phyloP scores from a whole-genome alignment of 306 rosid species.

The Potentilla sterilis region DNA sequence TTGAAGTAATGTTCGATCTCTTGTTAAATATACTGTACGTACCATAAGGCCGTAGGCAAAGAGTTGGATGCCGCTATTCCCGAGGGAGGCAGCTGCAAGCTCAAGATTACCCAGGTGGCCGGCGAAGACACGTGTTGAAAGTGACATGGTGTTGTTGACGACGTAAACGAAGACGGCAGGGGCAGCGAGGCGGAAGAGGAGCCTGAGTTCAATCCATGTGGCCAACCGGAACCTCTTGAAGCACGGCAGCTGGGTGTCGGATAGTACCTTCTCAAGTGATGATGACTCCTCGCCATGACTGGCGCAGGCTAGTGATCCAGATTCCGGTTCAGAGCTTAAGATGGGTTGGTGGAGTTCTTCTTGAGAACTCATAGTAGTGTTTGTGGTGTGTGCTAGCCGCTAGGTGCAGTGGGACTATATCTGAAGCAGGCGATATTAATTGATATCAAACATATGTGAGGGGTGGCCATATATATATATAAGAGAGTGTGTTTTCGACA shows the following conservation, averaged over 20 bases:
- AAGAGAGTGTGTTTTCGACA: no score
- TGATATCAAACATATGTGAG: background rate
- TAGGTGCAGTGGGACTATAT: background rate
- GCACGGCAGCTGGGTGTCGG: conserved; percentile 32
- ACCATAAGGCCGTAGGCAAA: conserved; percentile 81
- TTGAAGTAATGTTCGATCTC: background rate
- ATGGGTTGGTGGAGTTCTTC: conserved; percentile 25
- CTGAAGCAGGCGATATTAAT: background rate
- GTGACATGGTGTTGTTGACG: conserved; percentile 61
- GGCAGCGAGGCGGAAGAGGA: conserved; percentile 54
- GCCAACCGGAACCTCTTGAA: conserved; percentile 38
- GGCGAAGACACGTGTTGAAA: conserved; percentile 53
- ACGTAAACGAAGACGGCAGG: conserved; percentile 68
- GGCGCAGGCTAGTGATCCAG: background rate
- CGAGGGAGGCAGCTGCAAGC: conserved; percentile 77
- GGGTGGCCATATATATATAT: no score
- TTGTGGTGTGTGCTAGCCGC: background rate
- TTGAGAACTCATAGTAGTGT: conserved; percentile 30
- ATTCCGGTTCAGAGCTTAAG: conserved; percentile 6
- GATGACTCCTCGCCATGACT: conserved; percentile 9
- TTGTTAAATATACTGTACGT: conserved; percentile 20
- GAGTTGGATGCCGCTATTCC: conserved; percentile 72
- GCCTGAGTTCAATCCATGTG: conserved; percentile 59
- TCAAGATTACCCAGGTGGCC: conserved; percentile 83
- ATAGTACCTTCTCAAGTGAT: conserved; percentile 49